A percentile compares a stretch with the other conserved stretches of the same genome.
phyloP scores from a whole-genome alignment of 305 asterid species.

The Ilex paraguariensis region DNA sequence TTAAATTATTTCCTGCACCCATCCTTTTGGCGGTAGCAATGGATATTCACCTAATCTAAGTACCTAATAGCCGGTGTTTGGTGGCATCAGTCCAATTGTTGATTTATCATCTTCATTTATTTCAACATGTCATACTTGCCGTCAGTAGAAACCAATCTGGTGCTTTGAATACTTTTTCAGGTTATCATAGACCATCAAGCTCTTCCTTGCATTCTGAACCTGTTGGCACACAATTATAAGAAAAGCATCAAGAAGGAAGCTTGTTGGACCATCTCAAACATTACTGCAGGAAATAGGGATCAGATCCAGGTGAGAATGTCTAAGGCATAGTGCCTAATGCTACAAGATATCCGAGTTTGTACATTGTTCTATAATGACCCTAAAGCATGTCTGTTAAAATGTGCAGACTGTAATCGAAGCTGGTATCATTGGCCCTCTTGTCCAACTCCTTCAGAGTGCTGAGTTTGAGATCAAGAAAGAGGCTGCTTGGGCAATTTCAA shows the following conservation, averaged over 20 bases:
- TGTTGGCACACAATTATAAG: constrained; percentile 45
- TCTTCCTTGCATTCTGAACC: constrained; percentile 45
- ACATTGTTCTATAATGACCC: neutral
- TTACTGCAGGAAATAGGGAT: constrained; percentile 60
- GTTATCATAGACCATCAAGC: constrained; percentile 47
- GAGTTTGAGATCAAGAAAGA: constrained; percentile 74
- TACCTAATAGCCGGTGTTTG: no score
- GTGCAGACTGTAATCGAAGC: constrained; percentile 53
- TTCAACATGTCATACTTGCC: no score
- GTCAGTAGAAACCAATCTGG: no score
- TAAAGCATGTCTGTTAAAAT: constrained; percentile 6
- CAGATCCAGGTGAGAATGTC: constrained; percentile 43
- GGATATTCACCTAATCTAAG: no score
- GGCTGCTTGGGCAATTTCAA: constrained; percentile 70
- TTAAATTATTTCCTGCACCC: no score
- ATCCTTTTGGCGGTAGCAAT: no score
- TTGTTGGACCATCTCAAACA: constrained; percentile 70
- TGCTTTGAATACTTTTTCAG: constrained; percentile 18
- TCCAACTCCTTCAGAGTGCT: constrained; percentile 52
- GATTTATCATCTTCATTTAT: no score
- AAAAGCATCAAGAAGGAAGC: constrained; percentile 67
- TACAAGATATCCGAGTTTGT: no score
- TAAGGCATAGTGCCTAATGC: neutral
- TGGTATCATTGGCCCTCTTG: constrained; percentile 51
- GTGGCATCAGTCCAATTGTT: no score